phyloP scores from a whole-genome alignment of 495 filamentous ascomycete genomes.

The Penicillium waksmanii region DNA sequence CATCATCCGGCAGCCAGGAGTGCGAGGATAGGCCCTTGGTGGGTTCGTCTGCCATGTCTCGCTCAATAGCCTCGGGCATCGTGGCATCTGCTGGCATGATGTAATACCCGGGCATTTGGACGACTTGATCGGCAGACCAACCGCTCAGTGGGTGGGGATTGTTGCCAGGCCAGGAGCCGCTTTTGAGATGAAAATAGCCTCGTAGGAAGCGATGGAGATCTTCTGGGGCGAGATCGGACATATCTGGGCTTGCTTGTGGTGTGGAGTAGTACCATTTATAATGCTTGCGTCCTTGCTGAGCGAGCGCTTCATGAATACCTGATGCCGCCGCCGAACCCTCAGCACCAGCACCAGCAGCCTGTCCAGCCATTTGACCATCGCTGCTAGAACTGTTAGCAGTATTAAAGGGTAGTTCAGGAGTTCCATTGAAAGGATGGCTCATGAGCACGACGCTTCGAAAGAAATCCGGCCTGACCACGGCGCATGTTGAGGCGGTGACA shows the following conservation, averaged over 20 bases:
- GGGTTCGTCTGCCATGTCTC: constrained; percentile 57
- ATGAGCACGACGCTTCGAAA: constrained; percentile 59
- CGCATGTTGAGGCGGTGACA: constrained; percentile 60
- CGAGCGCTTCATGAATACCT: constrained; percentile 57
- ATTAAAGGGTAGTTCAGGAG: constrained; percentile 55
- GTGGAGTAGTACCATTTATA: constrained; percentile 75
- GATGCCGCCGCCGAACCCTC: constrained; percentile 35
- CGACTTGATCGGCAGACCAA: constrained; percentile 60
- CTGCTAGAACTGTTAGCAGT: constrained; percentile 33
- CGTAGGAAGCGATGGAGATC: constrained; percentile 62
- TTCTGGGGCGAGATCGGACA: constrained; percentile 51
- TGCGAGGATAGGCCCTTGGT: constrained; percentile 25
- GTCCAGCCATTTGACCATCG: constrained; percentile 25
- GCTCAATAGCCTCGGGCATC: constrained; percentile 60
- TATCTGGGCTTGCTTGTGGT: constrained; percentile 56
- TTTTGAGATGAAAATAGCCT: constrained; percentile 72
- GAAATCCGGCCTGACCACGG: constrained; percentile 65
- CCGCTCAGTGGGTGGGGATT: constrained; percentile 52
- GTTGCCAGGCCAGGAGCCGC: constrained; percentile 61
- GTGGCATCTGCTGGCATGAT: constrained; percentile 61
- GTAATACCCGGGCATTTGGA: constrained; percentile 67
- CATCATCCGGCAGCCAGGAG: constrained; percentile 59
- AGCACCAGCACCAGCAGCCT: constrained; percentile 21
- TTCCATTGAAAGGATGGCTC: constrained; percentile 60
- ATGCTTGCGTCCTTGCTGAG: constrained; percentile 59